Conservation (phyloP, 345 rosid genomes). For the Mangifera indica region DNA sequence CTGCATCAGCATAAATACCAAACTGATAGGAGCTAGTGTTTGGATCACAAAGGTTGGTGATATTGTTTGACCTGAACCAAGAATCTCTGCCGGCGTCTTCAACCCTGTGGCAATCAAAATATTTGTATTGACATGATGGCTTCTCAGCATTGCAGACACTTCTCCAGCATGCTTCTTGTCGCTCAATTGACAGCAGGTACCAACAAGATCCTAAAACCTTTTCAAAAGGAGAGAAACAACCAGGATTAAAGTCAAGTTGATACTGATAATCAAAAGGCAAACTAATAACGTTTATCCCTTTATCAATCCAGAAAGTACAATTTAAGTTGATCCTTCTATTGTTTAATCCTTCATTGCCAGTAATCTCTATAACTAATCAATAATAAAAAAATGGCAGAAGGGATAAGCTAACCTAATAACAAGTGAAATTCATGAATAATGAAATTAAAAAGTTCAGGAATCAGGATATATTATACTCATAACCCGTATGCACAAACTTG, state of each 20-base stretch:
- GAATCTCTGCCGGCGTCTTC: constrained; percentile 37
- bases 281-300: background rate
- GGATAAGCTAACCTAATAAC: background rate
- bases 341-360: background rate
- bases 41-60: constrained; percentile 55
- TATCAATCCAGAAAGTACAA: background rate
- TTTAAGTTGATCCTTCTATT: background rate
- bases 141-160: constrained; percentile 52
- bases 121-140: constrained; percentile 47
- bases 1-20: constrained; percentile 76
- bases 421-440: background rate
- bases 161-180: constrained; percentile 89
- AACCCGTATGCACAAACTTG: background rate
- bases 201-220: constrained; percentile 98
- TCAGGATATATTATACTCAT: background rate
- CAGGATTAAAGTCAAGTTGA: background rate
- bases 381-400: background rate
- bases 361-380: background rate
- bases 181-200: constrained; percentile 83
- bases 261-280: background rate
- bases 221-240: background rate
- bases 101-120: constrained; percentile 60
- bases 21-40: constrained; percentile 46
- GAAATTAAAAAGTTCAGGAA: background rate
- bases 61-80: constrained; percentile 74